Base-by-base conservation (phyloP, 352 stramenopile genomes). In the Globisporangium spinosum region DNA sequence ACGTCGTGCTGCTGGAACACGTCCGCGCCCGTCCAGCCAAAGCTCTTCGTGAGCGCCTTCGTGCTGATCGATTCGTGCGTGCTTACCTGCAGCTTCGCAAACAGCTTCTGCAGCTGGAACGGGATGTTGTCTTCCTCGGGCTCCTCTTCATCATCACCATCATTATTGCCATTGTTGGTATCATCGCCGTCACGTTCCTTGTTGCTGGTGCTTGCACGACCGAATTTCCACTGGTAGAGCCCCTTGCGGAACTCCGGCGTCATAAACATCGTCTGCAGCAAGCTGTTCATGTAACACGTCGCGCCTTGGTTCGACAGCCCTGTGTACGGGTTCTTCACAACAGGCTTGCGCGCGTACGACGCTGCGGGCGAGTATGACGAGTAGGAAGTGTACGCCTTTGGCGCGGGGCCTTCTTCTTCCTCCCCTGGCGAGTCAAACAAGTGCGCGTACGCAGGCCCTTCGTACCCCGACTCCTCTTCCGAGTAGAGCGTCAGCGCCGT, bases 201-300 rank as follows among this genome's bases (percentile, higher is more conserved):
- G 29, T 22, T 58, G 43, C 69, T 68, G 29, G 72, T 71, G 15
- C 15, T 45, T 3, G 54, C 63, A 17, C 49, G 49, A 10, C 67
- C 59, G 20, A 70, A 79, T 34, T 73, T 75, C 80, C 83, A 95
- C 56, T 82, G 71, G 70, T 97, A 94, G 68, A 96, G 73, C 59
- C 89, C 79, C 58, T 90, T 79, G 8, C 91, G 85, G 68, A 98
- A 89, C 65, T 95, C 89, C 1, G 82, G 85, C 35, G 94, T 94
- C 84, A 97, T 94, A 69, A 89, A 98, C 77, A 98, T 90, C 67
- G 85, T 95, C 78, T 98, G 92, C 49, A 98, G 78, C 53, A 98
- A 70, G 55, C 83, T 95, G 74, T 98, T 98, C 89, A 98, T 97
- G 77, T 98, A 98, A 75, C 92, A 98, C n/a, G 90, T 98, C 15